phyloP scores from a whole-genome alignment of 106 monocot genomes.

The Agapanthus africanus region DNA sequence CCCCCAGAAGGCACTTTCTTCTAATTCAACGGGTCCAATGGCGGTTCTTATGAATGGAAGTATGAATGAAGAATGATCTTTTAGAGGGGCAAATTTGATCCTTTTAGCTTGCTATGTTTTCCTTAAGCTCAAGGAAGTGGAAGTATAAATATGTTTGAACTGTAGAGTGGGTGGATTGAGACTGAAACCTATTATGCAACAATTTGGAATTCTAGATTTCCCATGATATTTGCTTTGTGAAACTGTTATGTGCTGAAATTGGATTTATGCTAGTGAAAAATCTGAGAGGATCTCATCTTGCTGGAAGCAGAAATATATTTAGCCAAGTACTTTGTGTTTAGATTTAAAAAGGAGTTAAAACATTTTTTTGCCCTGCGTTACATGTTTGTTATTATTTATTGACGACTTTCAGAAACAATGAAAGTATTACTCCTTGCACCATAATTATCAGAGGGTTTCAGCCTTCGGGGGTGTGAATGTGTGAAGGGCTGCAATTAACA shows the following conservation, averaged over 20 bases:
- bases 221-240: neutral
- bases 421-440: too few species aligned
- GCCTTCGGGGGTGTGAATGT: too few species aligned
- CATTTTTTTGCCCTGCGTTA: neutral
- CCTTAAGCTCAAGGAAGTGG: too few species aligned
- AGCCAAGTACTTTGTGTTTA: too few species aligned
- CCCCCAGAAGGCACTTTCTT: constrained; percentile 26
- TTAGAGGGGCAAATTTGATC: too few species aligned
- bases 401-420: too few species aligned
- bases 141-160: constrained; percentile 6
- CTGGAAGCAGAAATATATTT: too few species aligned
- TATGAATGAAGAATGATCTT: neutral
- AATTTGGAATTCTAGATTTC: neutral
- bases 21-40: constrained; percentile 4
- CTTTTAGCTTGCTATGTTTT: neutral
- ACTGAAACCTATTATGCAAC: neutral
- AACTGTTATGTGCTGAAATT: neutral
- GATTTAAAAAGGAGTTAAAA: too few species aligned
- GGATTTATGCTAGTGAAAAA: neutral
- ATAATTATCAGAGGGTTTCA: too few species aligned
- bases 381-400: too few species aligned
- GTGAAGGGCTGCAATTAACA: too few species aligned
- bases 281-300: too few species aligned
- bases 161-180: neutral
- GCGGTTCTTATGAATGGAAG: neutral